Percentiles rank a stretch among this genome's conserved stretches.
phyloP scores from a whole-genome alignment of 1,284 basidiomycete species.

The Stygiomarasmius scandens region DNA sequence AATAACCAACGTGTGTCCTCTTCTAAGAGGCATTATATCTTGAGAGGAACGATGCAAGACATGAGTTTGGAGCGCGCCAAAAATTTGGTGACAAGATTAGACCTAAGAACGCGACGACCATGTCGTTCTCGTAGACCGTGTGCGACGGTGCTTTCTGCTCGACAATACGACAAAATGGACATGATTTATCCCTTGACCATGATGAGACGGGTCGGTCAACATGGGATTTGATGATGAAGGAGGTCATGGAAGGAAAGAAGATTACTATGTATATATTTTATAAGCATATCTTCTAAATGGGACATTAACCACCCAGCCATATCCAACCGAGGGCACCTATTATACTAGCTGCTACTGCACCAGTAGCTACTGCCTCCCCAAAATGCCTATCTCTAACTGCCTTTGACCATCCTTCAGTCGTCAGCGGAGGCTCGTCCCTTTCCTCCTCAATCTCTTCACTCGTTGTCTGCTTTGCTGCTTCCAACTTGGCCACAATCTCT shows the following conservation, averaged over 20 bases:
- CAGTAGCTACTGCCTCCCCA: conserved; percentile 16
- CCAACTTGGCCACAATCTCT: conserved; percentile 8
- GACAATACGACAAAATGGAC: conserved; percentile 69
- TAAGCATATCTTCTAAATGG: no score
- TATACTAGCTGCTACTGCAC: conserved; percentile 15
- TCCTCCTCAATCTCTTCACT: conserved; percentile 6
- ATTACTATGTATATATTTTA: neutral
- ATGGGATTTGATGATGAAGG: conserved; percentile 71
- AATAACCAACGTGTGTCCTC: conserved; percentile 69
- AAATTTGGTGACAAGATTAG: conserved; percentile 11
- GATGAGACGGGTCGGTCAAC: conserved; percentile 43
- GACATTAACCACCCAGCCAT: conserved; percentile 16
- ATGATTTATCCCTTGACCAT: conserved; percentile 51
- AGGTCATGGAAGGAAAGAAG: conserved; percentile 52
- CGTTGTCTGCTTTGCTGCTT: conserved; percentile 3
- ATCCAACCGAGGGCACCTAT: conserved; percentile 18
- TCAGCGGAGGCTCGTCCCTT: conserved; percentile 6
- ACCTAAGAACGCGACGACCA: conserved; percentile 71
- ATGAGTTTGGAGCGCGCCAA: neutral
- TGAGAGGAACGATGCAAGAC: conserved; percentile 3
- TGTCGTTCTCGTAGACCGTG: conserved; percentile 64
- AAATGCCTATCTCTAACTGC: conserved; percentile 17
- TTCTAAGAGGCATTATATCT: conserved; percentile 74
- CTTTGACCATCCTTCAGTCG: conserved; percentile 13
- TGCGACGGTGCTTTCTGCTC: conserved; percentile 47